A percentile compares a stretch with the other conserved stretches of the same genome.
Evolutionary conservation across 257 asterid species (phyloP).

Genomic region (Catharanthus roseus): DNA sequence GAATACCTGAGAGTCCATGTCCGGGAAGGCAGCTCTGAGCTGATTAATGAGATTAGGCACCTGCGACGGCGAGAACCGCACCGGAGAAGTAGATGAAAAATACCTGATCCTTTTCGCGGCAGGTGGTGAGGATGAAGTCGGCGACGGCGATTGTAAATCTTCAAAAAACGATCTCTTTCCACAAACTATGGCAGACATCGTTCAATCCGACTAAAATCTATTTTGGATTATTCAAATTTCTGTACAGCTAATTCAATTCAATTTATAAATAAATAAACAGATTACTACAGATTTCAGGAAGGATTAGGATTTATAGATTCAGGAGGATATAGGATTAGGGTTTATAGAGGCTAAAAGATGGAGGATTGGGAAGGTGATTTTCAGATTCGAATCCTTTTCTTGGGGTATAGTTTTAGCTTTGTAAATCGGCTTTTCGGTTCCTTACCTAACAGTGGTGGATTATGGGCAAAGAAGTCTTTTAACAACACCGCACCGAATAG

Average conservation of each 20-base stretch:
- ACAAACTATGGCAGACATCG: conserved; percentile 74
- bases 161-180: conserved; percentile 86
- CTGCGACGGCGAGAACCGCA: conserved; percentile 30
- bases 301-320: neutral
- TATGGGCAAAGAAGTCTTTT: neutral
- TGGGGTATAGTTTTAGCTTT: conserved; percentile 10
- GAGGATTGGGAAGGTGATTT: neutral
- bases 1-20: conserved; percentile 44
- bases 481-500: too few relatives aligned
- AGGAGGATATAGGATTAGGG: conserved; percentile 6
- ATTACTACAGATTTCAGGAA: too few relatives aligned
- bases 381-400: conserved; percentile 40
- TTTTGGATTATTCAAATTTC: neutral
- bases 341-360: conserved; percentile 14
- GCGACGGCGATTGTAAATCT: conserved; percentile 53
- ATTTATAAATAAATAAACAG: neutral
- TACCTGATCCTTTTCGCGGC: conserved; percentile 54
- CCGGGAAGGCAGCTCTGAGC: conserved; percentile 52
- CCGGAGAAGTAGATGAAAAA: conserved; percentile 48
- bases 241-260: neutral
- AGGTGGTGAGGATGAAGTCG: conserved; percentile 49
- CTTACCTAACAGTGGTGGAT: neutral
- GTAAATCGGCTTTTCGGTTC: neutral
- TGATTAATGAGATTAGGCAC: conserved; percentile 36
- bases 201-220: conserved; percentile 15